phyloP scores from a whole-genome alignment of 1,284 basidiomycete genomes.

The Fomitopsis betulina region DNA sequence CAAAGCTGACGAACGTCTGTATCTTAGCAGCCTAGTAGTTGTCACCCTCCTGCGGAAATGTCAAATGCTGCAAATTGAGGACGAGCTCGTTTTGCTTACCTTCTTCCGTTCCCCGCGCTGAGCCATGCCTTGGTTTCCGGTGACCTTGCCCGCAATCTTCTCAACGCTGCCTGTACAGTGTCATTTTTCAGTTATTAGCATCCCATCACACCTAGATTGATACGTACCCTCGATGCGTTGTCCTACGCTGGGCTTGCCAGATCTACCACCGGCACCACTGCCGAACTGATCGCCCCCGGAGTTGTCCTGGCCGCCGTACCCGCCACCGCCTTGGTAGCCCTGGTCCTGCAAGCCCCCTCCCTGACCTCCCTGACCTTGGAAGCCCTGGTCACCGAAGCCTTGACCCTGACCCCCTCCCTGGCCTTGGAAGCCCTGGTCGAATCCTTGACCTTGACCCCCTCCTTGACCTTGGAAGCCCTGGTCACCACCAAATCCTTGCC shows the following conservation, averaged over 20 bases:
- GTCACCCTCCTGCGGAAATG: neutral
- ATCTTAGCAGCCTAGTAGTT: too few species aligned
- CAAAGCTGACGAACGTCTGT: too few species aligned
- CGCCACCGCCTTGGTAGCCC: neutral
- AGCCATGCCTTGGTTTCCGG: slow-evolving; percentile 14
- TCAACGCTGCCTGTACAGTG: neutral
- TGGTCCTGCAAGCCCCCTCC: neutral
- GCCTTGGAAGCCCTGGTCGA: neutral
- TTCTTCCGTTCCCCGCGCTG: slow-evolving; percentile 21
- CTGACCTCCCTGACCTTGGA: neutral
- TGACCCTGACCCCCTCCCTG: neutral
- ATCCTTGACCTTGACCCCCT: neutral
- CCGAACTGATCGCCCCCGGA: neutral
- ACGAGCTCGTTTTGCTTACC: slow-evolving; percentile 1
- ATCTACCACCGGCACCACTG: neutral
- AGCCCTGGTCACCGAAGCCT: neutral
- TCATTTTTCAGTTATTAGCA: too few species aligned
- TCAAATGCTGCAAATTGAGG: neutral
- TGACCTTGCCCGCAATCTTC: slow-evolving; percentile 11
- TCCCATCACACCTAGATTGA: neutral
- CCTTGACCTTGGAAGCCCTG: neutral
- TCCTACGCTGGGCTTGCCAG: neutral
- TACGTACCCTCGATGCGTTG: neutral
- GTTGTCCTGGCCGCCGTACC: neutral
- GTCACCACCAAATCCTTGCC: neutral